Percentiles rank a stretch among this genome's conserved stretches.
Conservation (phyloP, 2,329 filamentous ascomycete genomes). For the Amesomyces nigricolor region DNA sequence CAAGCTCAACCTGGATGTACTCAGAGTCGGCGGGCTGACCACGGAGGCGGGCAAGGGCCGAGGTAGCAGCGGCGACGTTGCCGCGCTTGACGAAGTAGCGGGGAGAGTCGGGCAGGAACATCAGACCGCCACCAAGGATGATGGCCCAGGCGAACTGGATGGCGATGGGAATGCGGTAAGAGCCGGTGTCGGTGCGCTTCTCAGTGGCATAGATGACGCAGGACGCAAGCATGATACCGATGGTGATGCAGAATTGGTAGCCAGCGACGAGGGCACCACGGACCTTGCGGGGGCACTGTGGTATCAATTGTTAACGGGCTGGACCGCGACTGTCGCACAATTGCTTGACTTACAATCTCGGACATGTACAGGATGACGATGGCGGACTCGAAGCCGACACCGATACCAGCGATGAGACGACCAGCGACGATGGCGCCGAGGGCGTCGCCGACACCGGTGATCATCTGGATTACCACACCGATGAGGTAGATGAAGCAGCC, state of each 20-base stretch:
- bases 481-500: slow-evolving; percentile 67
- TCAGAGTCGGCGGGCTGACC: slow-evolving; percentile 67
- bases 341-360: slow-evolving; percentile 54
- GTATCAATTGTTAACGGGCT: neutral
- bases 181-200: slow-evolving; percentile 53
- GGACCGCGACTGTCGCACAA: no score
- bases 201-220: slow-evolving; percentile 69
- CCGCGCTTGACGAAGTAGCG: slow-evolving; percentile 81
- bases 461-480: slow-evolving; percentile 63
- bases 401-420: slow-evolving; percentile 68
- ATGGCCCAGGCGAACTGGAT: slow-evolving; percentile 78
- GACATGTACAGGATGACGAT: slow-evolving; percentile 85
- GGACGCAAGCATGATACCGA: slow-evolving; percentile 66
- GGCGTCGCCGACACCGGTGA: slow-evolving; percentile 40
- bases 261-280: slow-evolving; percentile 33
- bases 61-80: slow-evolving; percentile 57
- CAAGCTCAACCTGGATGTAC: slow-evolving; percentile 71
- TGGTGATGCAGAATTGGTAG: slow-evolving; percentile 32
- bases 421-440: slow-evolving; percentile 63
- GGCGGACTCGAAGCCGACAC: slow-evolving; percentile 75
- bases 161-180: slow-evolving; percentile 75
- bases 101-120: slow-evolving; percentile 78
- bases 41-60: slow-evolving; percentile 61
- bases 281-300: slow-evolving; percentile 57
- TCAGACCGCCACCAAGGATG: slow-evolving; percentile 65